These are phyloP conservation scores for Pestalotiopsis sp. DNA, from an alignment of 2,329 filamentous ascomycete species.

Conservation along the genomic window DNA sequence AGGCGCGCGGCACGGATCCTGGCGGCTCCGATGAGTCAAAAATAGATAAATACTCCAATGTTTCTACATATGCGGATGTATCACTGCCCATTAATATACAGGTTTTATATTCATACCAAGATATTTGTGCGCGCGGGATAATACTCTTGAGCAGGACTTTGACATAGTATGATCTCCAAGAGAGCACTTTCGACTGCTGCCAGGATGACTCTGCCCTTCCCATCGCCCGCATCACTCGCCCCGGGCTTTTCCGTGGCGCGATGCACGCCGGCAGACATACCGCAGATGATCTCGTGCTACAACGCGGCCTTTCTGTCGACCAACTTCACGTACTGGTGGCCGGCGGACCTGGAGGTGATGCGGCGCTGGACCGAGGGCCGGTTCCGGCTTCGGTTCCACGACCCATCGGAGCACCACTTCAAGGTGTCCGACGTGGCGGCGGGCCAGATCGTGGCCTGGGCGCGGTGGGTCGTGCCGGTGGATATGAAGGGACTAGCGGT, in stretches of 20 bases:
- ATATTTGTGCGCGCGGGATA: background rate
- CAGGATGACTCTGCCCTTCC: constrained; percentile 13
- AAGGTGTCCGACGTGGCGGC: constrained; percentile 25
- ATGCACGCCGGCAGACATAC: constrained; percentile 16
- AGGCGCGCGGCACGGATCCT: background rate
- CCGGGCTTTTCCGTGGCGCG: constrained; percentile 10
- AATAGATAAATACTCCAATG: too few relatives aligned
- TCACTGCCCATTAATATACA: too few relatives aligned
- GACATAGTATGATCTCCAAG: background rate
- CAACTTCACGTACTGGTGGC: constrained; percentile 30
- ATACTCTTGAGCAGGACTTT: background rate
- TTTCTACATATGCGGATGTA: too few relatives aligned
- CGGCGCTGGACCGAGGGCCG: constrained; percentile 24
- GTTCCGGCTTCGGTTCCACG: constrained; percentile 24
- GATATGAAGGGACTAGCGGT: constrained; percentile 17
- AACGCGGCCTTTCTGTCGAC: constrained; percentile 25
- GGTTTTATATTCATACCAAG: background rate
- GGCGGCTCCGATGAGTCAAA: background rate
- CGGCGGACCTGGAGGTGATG: constrained; percentile 20
- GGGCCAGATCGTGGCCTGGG: constrained; percentile 22
- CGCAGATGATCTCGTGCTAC: constrained; percentile 17
- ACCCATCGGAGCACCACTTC: constrained; percentile 25
- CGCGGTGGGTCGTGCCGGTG: constrained; percentile 26
- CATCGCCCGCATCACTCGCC: constrained; percentile 1
- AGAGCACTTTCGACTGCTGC: background rate